Evolutionary conservation across 768 basidiomycete species (phyloP), one percentile per base, ranked within the genome.

Genomic region (Kwoniella pini): DNA sequence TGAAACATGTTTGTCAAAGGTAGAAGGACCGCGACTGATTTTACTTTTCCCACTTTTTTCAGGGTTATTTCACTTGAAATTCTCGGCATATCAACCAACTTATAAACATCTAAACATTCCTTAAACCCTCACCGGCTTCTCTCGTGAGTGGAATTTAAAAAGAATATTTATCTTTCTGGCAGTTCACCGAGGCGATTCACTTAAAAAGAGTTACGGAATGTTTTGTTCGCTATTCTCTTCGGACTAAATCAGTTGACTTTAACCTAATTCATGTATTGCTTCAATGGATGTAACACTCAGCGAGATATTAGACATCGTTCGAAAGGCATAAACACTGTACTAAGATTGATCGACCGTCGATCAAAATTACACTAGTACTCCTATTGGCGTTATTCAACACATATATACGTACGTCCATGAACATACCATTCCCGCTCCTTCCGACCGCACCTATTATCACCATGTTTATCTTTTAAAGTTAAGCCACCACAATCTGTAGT

Each of bases 11-110:
- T 22, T 10, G 45, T 21, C 27, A n/a, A 31, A 31, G 24, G 40
- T 10, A 11, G 40, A 42, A 13, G 40, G 40, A 50, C 28, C 48
- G 48, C 48, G 48, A 50, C 48, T 50, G 48, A 50, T 50, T 50
- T 50, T 50, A 9, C 11, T 13, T n/a, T 3, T 28, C 3, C 19
- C 11, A 11, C n/a, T 6, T 11, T 13, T 42, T 50, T 30, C 48
- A 50, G 48, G 48, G 48, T 27, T 21, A 11, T 13, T 15, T 46
- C 13, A 43, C 13, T 15, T 3, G 12, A 12, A 28, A 19, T 31
- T 15, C 17, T n/a, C 2, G 17, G 4, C 48, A 31, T 50, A 33
- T 31, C 48, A 50, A 50, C 48, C 48, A 50, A 50, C 48, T 24
- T 33, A 5, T 21, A 33, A 13, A 46, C 24, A 48, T 3, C 3